Evolutionary conservation across 2,329 filamentous ascomycete genomes (phyloP).

Genomic region (Aspergillus quadrilineatus): DNA sequence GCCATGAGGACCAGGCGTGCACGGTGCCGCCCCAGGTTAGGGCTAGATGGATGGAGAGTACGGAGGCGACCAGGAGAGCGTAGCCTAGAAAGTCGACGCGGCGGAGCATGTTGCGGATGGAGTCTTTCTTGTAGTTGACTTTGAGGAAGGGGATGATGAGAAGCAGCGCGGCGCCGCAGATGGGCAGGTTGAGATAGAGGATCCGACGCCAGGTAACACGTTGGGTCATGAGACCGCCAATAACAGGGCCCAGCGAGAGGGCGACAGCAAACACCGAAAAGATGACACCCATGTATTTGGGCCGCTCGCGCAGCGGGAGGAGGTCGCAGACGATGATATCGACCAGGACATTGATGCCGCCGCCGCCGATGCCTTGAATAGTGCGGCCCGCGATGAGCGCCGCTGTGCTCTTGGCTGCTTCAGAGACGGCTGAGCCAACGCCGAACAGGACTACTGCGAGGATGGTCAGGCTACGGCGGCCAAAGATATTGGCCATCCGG

Average conservation of each 20-base stretch:
- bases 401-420: constrained; percentile 29
- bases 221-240: background rate
- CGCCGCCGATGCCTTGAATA: background rate
- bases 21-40: constrained; percentile 22
- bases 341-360: background rate
- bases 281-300: background rate
- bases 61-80: constrained; percentile 14
- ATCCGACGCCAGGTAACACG: background rate
- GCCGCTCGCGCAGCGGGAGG: background rate
- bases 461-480: constrained; percentile 44
- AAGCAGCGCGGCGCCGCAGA: constrained; percentile 22
- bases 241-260: background rate
- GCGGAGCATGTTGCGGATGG: background rate
- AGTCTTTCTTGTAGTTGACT: background rate
- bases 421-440: constrained; percentile 40
- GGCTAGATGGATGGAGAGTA: constrained; percentile 16
- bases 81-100: constrained; percentile 19
- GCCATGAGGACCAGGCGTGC: constrained; percentile 55
- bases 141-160: constrained; percentile 6
- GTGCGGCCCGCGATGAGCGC: constrained; percentile 27
- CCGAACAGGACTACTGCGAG: constrained; percentile 44
- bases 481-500: constrained; percentile 32
- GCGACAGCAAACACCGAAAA: constrained; percentile 20
- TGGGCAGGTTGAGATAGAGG: constrained; percentile 23
- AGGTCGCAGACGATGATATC: background rate